Base-by-base conservation (phyloP, 164 flowering plant genomes). In the Liquidambar formosana region DNA sequence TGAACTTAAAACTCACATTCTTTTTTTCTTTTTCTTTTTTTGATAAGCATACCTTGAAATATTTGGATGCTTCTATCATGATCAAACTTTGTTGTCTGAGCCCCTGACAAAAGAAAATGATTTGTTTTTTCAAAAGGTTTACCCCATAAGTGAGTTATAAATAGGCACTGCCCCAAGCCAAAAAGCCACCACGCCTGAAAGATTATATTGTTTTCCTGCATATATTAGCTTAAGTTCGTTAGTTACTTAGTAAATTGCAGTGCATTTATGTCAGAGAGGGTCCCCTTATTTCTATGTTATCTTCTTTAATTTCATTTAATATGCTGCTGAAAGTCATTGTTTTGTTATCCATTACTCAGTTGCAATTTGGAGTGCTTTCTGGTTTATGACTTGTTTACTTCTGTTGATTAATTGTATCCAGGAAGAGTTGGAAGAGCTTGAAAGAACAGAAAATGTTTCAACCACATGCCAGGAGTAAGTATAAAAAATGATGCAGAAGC, bases 391-490 rank as follows among this genome's bases (percentile, higher is more conserved):
- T 41, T 19, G 22, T 18, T 21, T 14, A 44, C 11, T 47, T 59
- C 13, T 47, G 18, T 44, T 57, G 41, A 15, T 48, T 16, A 21
- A 19, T n/a, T 38, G 26, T 56, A 15, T n/a, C 19, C 71, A 66
- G 72, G 65, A 69, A 58, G 72, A 68, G 65, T 58, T 69, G 52
- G 64, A 57, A 59, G 51, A 63, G 73, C 59, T 74, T 45, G 77
- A 74, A 41, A 64, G 59, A 49, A 64, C 65, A 49, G 64, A 68
- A n/a, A 61, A 59, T 14, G 71, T 60, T 3, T 59, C 71, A 26
- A 49, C 64, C 28, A 14, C 48, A 33, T 68, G 71, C 46, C 45
- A 58, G 15, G 71, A 59, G 64, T 68, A 43, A 68, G 61, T 68
- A 16, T 15, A 19, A 28, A 18, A 14, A 25, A 53, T 51, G 54